Evolutionary conservation across 202 grass and related monocot genomes (phyloP), one percentile per base, ranked within the genome.

Genomic region (Setaria viridis): DNA sequence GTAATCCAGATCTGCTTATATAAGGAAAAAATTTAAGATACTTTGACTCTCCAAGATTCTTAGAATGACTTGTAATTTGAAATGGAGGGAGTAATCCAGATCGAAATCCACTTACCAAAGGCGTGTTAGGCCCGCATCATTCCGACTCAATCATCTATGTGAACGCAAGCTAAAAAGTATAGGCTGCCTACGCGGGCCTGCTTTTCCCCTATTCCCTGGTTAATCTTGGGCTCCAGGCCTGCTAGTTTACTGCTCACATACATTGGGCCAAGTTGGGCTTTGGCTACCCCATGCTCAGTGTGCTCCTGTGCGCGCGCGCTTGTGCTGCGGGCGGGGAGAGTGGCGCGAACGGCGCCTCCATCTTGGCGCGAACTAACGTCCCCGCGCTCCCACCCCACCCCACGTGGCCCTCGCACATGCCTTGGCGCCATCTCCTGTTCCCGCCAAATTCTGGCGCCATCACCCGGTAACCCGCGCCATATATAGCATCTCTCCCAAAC

Each of bases 271-370:
- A 25, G 6, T n/a, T 58, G 19, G 55, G 19, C 56, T 21, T 58
- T 20, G 56, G 56, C 56, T 10, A 7, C 55, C n/a, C 51, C 4
- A 0, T 57, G 55, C 9, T 7, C 7, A 20, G 6, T 19, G 7
- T 25, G 25, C 25, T 25, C 25, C 25, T 20, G 45, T 9, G 55
- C 1, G 55, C 2, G 17, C 19, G 55, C 19, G 19, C 55, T 25
- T 25, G 25, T 20, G 20, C 56, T 0, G 20, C 9, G n/a, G 57
- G 57, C 54, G 54, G 20, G n/a, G 5, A 11, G 2, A 49, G 45
- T 69, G 85, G 85, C 85, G 70, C 70, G 85, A 87, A 87, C 47
- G 47, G 2, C 59, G 5, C 64, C 34, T 15, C 19, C 1, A 41
- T 49, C 55, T 70, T 85, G 65, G 84, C 84, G 76, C 76, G 43